Conservation (phyloP, 2,329 filamentous ascomycete species). For the Berkeleyomyces rouxiae region DNA sequence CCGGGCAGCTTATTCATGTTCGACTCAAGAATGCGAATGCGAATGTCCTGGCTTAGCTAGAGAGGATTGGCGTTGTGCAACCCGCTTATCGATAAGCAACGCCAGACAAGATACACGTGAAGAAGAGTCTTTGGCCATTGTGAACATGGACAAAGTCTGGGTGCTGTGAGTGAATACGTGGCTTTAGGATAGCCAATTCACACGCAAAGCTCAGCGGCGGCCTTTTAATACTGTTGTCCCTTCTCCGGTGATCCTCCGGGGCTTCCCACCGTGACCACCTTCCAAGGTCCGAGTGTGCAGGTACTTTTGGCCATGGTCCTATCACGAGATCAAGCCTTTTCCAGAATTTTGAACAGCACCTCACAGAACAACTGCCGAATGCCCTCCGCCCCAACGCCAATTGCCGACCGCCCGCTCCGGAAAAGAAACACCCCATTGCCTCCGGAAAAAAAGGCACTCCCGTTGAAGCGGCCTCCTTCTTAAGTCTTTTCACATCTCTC, state of each 20-base stretch:
- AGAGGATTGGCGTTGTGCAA: background rate
- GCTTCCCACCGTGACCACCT: background rate
- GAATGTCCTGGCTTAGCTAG: background rate
- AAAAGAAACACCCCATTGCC: too few species aligned
- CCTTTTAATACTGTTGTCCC: too few species aligned
- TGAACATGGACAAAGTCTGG: too few species aligned
- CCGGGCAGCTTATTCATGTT: background rate
- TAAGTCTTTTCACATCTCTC: background rate
- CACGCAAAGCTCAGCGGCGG: too few species aligned
- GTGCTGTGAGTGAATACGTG: too few species aligned
- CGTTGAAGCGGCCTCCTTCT: background rate
- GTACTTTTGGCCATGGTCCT: constrained; percentile 2
- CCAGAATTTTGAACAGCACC: constrained; percentile 3
- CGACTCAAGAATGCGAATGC: background rate
- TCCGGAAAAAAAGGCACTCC: background rate
- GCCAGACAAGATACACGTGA: background rate
- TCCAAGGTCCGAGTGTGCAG: background rate
- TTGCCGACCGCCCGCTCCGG: background rate
- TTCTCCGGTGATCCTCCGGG: background rate
- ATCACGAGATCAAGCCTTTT: constrained; percentile 5
- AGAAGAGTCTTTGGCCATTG: background rate
- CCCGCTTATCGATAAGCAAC: background rate
- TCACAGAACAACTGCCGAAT: background rate
- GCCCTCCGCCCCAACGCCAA: background rate
- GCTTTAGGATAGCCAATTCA: too few species aligned